Evolutionary conservation across 257 asterid species (phyloP).

Genomic region (Scutellaria baicalensis): DNA sequence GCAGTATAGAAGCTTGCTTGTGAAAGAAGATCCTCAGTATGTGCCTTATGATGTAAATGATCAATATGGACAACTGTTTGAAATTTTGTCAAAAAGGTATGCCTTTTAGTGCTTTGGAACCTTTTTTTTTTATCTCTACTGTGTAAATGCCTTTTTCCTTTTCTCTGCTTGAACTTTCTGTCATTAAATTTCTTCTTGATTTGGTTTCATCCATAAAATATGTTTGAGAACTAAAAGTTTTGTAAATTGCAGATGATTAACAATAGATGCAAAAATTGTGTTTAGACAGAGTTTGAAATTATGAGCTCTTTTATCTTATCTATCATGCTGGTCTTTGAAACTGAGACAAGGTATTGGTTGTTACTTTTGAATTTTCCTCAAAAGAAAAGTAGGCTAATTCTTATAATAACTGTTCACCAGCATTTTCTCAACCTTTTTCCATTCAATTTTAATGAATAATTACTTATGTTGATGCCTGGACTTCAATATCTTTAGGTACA

Average conservation of each 20-base stretch:
- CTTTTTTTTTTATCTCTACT: background rate
- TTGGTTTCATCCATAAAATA: background rate
- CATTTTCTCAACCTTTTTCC: background rate
- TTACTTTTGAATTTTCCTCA: background rate
- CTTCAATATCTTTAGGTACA: conserved; percentile 52
- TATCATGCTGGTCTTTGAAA: background rate
- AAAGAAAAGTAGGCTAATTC: background rate
- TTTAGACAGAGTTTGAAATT: background rate
- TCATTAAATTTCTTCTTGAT: background rate
- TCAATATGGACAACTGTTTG: conserved; percentile 70
- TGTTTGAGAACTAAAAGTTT: background rate
- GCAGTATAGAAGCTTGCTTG: conserved; percentile 72
- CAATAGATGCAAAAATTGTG: background rate
- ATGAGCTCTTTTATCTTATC: background rate
- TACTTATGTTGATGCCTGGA: conserved; percentile 13
- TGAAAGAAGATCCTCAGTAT: conserved; percentile 61
- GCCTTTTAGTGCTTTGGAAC: conserved; percentile 10
- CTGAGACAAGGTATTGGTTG: background rate
- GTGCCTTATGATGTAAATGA: conserved; percentile 80
- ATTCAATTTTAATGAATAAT: background rate
- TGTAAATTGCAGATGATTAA: background rate
- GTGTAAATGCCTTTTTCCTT: background rate
- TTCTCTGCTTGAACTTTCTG: background rate
- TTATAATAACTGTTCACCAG: background rate
- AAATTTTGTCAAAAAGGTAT: conserved; percentile 72